These are phyloP conservation scores for Apophysomyces ossiformis DNA, from an alignment of 371 early-diverging fungal genomes.

Conservation along the genomic window DNA sequence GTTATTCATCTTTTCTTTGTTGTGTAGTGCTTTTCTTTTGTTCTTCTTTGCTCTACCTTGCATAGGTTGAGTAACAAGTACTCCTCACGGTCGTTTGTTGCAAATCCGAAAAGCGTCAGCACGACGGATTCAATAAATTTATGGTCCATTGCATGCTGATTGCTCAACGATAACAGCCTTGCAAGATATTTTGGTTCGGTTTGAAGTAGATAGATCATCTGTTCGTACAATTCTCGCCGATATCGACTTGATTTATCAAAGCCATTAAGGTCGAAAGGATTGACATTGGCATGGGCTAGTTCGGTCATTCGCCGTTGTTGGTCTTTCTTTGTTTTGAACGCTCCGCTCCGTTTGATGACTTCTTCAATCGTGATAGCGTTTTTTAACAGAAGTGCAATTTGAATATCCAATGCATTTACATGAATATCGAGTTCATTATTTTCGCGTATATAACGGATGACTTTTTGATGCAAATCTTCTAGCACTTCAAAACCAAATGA, in stretches of 20 bases:
- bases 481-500: conserved; percentile 51
- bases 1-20: conserved; percentile 54
- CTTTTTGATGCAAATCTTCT: conserved; percentile 84
- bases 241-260: conserved; percentile 86
- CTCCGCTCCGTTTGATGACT: conserved; percentile 70
- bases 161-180: conserved; percentile 80
- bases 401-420: conserved; percentile 91
- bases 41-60: conserved; percentile 56
- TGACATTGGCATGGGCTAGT: conserved; percentile 23
- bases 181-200: conserved; percentile 95
- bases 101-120: conserved; percentile 94
- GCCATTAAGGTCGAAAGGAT: conserved; percentile 58
- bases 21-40: not conserved
- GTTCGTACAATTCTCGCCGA: conserved; percentile 83
- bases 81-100: conserved; percentile 96
- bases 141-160: conserved; percentile 55
- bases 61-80: conserved; percentile 95
- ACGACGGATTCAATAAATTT: conserved; percentile 88
- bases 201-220: conserved; percentile 95
- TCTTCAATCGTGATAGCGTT: conserved; percentile 97
- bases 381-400: conserved; percentile 96
- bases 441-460: conserved; percentile 88
- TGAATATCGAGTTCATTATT: conserved; percentile 84
- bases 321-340: conserved; percentile 58
- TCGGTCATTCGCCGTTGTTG: conserved; percentile 50